Base-by-base conservation (phyloP, 768 basidiomycete species). In the Tulasnella sp. region DNA sequence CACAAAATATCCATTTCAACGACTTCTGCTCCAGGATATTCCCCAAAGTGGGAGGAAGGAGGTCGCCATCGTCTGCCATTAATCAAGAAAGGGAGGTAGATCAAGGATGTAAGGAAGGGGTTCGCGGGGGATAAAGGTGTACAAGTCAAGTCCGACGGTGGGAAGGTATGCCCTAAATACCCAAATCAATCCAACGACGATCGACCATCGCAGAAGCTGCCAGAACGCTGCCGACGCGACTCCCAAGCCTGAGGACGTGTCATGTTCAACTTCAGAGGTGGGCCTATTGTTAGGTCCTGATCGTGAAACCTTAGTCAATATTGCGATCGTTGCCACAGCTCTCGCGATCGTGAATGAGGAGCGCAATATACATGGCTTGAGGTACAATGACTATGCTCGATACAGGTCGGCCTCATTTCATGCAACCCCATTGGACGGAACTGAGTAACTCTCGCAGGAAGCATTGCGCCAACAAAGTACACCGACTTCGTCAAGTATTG, bases 1-100 rank as follows among this genome's bases (percentile, higher is more conserved):
- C 95, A 69, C 96, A 98, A 70, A 99, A 99, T 69, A 99, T 97
- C 95, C 95, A 99, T 71, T 97, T 96, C 62, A 97, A 73, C 23
- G 84, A 83, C 65, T 80, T 84, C 73, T 99, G 95, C 72, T 97
- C 94, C 29, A 99, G 74, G 51, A 99, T 76, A 69, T 96, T 97
- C 76, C 96, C 91, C 7, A 99, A 82, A 17, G 91, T 93, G 19
- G 95, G 83, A 15, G 81, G 78, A 43, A 95, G 80, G 1, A 78
- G 75, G 66, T 85, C 84, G 8, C 23, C 7, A 13, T 50, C 49
- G 7, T 53, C 51, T 10, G 51, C 51, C 51, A 53, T 53, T 26
- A 30, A 1, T 38, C 34, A 38, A 19, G 21, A 32, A 30, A 29
- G 27, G n/a, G n/a, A 51, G 17, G 49, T 51, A 2, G 51, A 38